Evolutionary conservation across 768 basidiomycete genomes (phyloP), one percentile per base, ranked within the genome.

Genomic region (Holtermanniella nyarrowii): DNA sequence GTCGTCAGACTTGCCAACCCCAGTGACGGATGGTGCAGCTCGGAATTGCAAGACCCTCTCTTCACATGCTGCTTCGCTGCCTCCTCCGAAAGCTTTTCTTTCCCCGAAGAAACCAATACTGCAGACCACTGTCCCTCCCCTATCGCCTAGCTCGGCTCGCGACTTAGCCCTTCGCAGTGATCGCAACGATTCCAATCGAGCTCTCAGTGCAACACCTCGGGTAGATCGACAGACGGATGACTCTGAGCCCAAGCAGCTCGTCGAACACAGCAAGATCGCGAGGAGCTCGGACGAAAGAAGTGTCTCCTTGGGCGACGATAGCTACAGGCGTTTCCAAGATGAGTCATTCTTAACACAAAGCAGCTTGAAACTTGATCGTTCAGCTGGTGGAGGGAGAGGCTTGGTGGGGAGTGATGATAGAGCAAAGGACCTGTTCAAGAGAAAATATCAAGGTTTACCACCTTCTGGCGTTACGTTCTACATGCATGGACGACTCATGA

Each of bases 401-500:
- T n/a, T n/a, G n/a, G n/a, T n/a, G n/a, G n/a, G n/a, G n/a, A n/a
- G n/a, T n/a, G n/a, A n/a, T n/a, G n/a, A n/a, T n/a, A n/a, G n/a
- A n/a, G n/a, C n/a, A n/a, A n/a, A n/a, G n/a, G n/a, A n/a, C n/a
- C 31, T 16, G 31, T 7, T 37, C 31, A 7, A 16, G 23, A 39
- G 60, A 44, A 59, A 51, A 47, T 65, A 66, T 51, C 40, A 61
- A 26, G 37, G 40, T 5, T 58, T 69, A 5, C 61, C 65, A 39
- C 56, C 57, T 22, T 61, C 63, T 1, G 50, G 57, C 16, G 58
- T 66, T 22, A 62, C 65, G 0, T 93, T 88, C 73, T 83, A 84
- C 65, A 74, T 84, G 49, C 57, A 75, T 1, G 90, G 91, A 0
- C 79, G 75, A 51, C 54, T 89, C 10, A 70, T 97, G 58, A 86